Conservation (phyloP, 306 rosid genomes). For the Dicorynia guianensis region DNA sequence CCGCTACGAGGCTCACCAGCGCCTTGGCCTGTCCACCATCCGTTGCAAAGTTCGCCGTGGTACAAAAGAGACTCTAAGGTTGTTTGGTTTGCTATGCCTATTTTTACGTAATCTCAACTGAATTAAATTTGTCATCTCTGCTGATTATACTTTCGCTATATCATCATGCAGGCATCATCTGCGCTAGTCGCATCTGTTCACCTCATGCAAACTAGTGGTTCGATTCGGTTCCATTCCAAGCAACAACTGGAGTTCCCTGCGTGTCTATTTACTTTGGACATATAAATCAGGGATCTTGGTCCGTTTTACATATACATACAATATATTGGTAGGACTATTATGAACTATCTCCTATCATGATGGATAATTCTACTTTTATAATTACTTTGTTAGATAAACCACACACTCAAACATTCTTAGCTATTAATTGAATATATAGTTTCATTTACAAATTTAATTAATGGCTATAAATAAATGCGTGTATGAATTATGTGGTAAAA, state of each 20-base stretch:
- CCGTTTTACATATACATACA: no score
- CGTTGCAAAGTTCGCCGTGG: constrained; percentile 94
- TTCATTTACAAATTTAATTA: no score
- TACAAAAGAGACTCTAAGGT: constrained; percentile 93
- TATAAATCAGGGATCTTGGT: no score
- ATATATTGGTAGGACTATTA: no score
- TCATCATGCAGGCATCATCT: constrained; percentile 83
- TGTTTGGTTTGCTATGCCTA: not conserved
- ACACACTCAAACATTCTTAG: no score
- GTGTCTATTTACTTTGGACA: no score
- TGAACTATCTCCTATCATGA: no score
- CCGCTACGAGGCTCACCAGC: constrained; percentile 95
- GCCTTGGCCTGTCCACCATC: constrained; percentile 86
- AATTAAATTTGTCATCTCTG: not conserved
- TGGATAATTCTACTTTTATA: no score
- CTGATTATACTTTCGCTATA: constrained; percentile 1
- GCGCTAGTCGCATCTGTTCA: constrained; percentile 49
- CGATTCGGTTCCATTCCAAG: constrained; percentile 23
- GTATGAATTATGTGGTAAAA: no score
- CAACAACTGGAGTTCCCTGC: constrained; percentile 13
- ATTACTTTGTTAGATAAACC: no score
- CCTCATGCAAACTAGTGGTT: constrained; percentile 20
- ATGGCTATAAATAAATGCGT: no score
- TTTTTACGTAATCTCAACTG: not conserved
- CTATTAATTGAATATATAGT: no score